Conservation (phyloP, 345 rosid species). For the Kernera saxatilis region DNA sequence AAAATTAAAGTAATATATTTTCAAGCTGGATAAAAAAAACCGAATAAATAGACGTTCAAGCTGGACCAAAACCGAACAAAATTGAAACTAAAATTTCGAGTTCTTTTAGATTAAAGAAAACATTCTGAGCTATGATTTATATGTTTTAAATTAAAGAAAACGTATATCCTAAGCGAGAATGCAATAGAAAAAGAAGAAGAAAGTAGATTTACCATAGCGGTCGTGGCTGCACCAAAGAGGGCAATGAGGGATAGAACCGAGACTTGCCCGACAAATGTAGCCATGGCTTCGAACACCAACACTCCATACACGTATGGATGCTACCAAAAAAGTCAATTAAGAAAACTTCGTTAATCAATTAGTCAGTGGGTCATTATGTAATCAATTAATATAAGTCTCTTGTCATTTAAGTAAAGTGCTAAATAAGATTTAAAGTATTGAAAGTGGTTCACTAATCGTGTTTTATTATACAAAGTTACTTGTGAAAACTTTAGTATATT, state of each 20-base stretch:
- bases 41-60: no score
- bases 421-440: neutral
- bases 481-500: neutral
- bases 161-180: neutral
- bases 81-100: no score
- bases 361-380: neutral
- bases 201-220: constrained; percentile 63
- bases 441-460: neutral
- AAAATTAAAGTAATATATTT: neutral
- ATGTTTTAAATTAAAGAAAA: no score
- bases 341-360: neutral
- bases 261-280: constrained; percentile 81
- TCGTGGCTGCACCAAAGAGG: constrained; percentile 79
- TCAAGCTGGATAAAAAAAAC: no score
- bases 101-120: no score
- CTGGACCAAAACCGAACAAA: neutral
- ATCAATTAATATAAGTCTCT: neutral
- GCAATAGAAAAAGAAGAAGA: neutral
- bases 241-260: constrained; percentile 80
- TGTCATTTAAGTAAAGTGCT: neutral
- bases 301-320: constrained; percentile 81
- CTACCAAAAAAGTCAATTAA: constrained; percentile 31
- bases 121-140: no score
- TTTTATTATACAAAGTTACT: neutral
- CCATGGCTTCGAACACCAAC: constrained; percentile 77